Base-by-base conservation (phyloP, 768 basidiomycete genomes). In the Mycena belliarum region DNA sequence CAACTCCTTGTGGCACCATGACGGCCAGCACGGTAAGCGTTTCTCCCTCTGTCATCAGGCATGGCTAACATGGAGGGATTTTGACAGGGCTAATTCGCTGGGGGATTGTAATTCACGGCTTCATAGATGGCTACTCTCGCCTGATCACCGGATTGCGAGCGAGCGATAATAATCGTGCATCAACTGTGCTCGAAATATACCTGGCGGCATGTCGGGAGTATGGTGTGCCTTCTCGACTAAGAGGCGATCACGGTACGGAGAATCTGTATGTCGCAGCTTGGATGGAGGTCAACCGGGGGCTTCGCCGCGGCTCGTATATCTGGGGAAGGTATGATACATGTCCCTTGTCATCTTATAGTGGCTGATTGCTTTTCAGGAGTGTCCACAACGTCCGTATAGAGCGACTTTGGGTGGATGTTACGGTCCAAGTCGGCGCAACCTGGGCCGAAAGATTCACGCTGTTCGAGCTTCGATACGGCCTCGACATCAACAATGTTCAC, bases 371-470 rank as follows among this genome's bases (percentile, higher is more conserved):
- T 47, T n/a, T 49, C n/a, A 76, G 75, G 46, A 72, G 71, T 61
- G 72, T 77, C 9, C 75, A 78, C 53, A 79, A 77, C 48, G 73
- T 69, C 15, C 61, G 72, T 0, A 75, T 77, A 37, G 75, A 79
- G 46, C 59, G 71, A 1, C 63, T 78, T 0, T 79, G 77, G 75
- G 65, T 65, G 14, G 73, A 78, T 42, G 66, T 77, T 20, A 77
- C 72, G 0, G 11, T 26, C 15, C 70, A 69, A 0, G 63, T 74
- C 54, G 73, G 73, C 0, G 32, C 44, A 18, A 76, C 73, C 26
- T 79, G 78, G 76, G 70, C 73, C 7, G 29, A 25, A 49, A 72
- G 75, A 40, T 79, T 78, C 58, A 41, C 61, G n/a, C 44, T 63
- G 2, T 69, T 80, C 4, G 75, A 79, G 52, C 29, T 54, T 0